Conservation (phyloP, 176 grass and related monocot species). For the Phoenix dactylifera region DNA sequence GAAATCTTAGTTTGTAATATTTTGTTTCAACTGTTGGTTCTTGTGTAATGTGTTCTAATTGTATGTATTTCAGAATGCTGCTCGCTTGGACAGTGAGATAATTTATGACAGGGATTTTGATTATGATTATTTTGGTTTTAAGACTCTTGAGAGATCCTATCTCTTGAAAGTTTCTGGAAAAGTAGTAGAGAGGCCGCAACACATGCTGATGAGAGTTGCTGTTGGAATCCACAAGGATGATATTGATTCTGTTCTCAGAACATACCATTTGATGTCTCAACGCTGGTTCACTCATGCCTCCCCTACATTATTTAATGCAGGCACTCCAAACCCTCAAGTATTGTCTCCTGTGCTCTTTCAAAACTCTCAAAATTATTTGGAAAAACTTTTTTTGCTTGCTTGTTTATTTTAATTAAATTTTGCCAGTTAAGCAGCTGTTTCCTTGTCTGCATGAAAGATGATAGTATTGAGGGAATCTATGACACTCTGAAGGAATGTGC, state of each 20-base stretch:
- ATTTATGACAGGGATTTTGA: slow-evolving; percentile 98
- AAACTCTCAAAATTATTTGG: too few species aligned
- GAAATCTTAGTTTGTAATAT: too few species aligned
- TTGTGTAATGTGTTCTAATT: not conserved
- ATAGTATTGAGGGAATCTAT: slow-evolving; percentile 96
- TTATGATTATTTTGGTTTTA: slow-evolving; percentile 96
- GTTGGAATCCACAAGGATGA: slow-evolving; percentile 95
- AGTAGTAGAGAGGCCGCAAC: slow-evolving; percentile 72
- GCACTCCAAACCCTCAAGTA: slow-evolving; percentile 86
- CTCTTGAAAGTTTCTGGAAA: slow-evolving; percentile 62
- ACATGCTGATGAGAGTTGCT: slow-evolving; percentile 97
- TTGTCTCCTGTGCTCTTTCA: not conserved
- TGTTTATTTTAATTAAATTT: not conserved
- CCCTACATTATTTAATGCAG: slow-evolving; percentile 83
- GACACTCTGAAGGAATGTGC: slow-evolving; percentile 95
- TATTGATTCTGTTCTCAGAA: slow-evolving; percentile 65
- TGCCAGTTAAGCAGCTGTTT: slow-evolving; percentile 92
- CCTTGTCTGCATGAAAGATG: slow-evolving; percentile 96
- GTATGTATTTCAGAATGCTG: slow-evolving; percentile 56
- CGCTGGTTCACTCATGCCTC: slow-evolving; percentile 98
- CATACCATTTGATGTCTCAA: slow-evolving; percentile 91
- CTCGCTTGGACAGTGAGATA: slow-evolving; percentile 82
- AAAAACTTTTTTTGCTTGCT: not conserved
- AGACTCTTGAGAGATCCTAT: slow-evolving; percentile 92
- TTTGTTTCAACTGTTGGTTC: not conserved